Conservation (phyloP, 768 basidiomycete species). For the Clavaria fumosa region DNA sequence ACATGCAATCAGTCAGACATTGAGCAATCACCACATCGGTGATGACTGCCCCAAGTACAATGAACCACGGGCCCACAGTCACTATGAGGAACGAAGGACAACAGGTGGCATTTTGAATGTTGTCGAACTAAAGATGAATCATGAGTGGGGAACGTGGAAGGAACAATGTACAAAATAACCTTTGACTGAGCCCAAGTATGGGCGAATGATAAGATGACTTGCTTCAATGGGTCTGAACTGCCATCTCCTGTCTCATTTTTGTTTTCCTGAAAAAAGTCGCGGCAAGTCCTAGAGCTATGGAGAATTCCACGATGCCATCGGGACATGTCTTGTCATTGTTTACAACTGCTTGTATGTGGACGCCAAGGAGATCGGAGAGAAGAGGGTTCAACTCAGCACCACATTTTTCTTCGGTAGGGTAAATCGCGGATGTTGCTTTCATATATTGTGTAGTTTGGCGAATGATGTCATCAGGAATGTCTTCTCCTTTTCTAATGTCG, state of each 20-base stretch:
- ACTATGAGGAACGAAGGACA: conserved; percentile 20
- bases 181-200: conserved; percentile 8
- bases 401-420: conserved; percentile 10
- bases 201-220: conserved; percentile 15
- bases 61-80: conserved; percentile 16
- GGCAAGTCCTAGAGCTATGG: not conserved
- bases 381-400: not conserved
- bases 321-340: conserved; percentile 7
- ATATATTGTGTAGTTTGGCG: conserved; percentile 10
- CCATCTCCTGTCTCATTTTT: conserved; percentile 16
- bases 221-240: conserved; percentile 17
- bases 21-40: conserved; percentile 18
- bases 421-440: conserved; percentile 12
- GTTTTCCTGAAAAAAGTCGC: conserved; percentile 10
- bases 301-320: conserved; percentile 5
- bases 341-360: conserved; percentile 4
- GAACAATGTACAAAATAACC: conserved; percentile 7
- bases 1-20: conserved; percentile 19
- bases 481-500: conserved; percentile 8
- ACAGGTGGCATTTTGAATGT: conserved; percentile 10
- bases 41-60: conserved; percentile 19
- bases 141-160: not conserved
- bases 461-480: conserved; percentile 10
- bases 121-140: conserved; percentile 1
- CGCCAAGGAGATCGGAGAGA: conserved; percentile 3